Evolutionary conservation across 2,329 filamentous ascomycete species (phyloP), one percentile per base, ranked within the genome.

Genomic region (Cladophialophora yegresii): DNA sequence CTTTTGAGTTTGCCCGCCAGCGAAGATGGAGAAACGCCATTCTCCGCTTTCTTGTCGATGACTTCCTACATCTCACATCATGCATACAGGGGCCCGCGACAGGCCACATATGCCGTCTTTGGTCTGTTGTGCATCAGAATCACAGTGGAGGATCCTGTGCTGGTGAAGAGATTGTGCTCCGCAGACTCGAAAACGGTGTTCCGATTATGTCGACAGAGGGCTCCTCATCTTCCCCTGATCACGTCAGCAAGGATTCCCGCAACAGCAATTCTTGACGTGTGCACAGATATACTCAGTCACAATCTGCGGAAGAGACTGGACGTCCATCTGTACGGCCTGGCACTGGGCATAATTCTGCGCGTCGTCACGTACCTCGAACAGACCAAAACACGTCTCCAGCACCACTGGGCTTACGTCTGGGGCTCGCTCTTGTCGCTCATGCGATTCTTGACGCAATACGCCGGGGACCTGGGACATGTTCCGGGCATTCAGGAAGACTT

Each of bases 351-450:
- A 66, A 83, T 96, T 69, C 83, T 96, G 61, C 89, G 93, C 50
- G 82, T 96, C 58, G 84, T 98, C 43, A 92, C 92, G 6, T 91
- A 93, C 74, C 84, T 98, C 45, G 91, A 91, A 51, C 88, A 90
- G 69, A 90, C 89, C 55, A 88, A 92, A 72, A 92, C 89, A 33
- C 89, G 95, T 36, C 82, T 98, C 20, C 78, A 83, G 16, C 97
- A 97, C 75, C 95, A 99, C 78, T 99, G 95, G 95, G 88, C 92
- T 0, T 93, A 98, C 72, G 85, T 99, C 30, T 99, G 96, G 87
- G 88, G 93, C 57, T 91, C 91, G 1, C 82, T 99, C 3, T 84
- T 98, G 10, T 89, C 91, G 4, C 87, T 99, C 23, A 87, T 96
- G 69, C 89, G 92, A 50, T 99, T 99, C 79, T 82, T 98, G 51